phyloP scores from a whole-genome alignment of 768 basidiomycete species.

The Polyporus arcularius region DNA sequence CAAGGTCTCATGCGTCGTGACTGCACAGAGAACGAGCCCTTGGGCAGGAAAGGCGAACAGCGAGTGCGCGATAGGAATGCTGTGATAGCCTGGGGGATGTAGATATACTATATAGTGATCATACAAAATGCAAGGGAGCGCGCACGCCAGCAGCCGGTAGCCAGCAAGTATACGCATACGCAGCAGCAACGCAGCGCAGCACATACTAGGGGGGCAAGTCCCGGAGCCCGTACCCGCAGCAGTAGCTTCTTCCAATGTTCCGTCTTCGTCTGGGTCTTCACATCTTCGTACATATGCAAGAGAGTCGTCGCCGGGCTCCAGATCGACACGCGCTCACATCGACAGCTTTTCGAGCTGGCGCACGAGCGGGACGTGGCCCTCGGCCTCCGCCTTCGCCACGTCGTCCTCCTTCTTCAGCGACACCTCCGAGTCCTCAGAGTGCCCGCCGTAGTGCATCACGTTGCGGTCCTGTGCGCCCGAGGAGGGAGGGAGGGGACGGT shows the following conservation, averaged over 20 bases:
- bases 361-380: background rate
- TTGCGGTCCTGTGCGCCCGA: conserved; percentile 11
- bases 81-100: background rate
- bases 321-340: background rate
- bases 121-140: background rate
- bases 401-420: conserved; percentile 20
- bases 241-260: no score
- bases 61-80: background rate
- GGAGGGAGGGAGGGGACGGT: background rate
- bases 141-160: background rate
- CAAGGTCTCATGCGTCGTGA: no score
- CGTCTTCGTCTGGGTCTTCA: no score
- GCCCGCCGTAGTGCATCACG: conserved; percentile 20
- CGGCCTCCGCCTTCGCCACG: background rate
- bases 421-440: conserved; percentile 17
- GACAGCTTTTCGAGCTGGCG: background rate
- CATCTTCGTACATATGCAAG: background rate
- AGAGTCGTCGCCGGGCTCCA: background rate
- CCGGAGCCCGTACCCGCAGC: background rate
- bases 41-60: background rate
- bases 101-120: background rate
- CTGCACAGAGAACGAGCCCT: background rate
- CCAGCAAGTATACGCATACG: background rate
- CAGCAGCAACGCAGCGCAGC: background rate
- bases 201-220: background rate